Evolutionary conservation across 2,329 filamentous ascomycete species (phyloP).

Genomic region (Xylaria polymorpha): DNA sequence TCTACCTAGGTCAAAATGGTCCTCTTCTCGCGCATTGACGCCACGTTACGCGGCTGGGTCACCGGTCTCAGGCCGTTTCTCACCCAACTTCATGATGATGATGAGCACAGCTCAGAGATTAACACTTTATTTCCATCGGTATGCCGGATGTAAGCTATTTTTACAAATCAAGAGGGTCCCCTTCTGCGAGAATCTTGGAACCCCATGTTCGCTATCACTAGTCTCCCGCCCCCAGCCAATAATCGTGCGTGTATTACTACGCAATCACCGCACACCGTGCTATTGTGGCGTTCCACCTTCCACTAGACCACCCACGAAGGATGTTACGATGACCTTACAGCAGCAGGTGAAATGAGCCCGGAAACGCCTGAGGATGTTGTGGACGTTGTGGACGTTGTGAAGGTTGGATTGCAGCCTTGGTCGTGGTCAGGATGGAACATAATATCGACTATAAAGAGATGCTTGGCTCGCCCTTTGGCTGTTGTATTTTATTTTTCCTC

Average conservation of each 20-base stretch:
- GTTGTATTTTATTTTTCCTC: background rate
- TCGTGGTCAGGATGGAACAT: background rate
- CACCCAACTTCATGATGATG: background rate
- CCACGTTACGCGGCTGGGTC: background rate
- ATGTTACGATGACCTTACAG: background rate
- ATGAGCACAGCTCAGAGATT: background rate
- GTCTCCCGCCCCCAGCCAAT: conserved; percentile 7
- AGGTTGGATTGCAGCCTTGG: background rate
- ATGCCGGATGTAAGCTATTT: background rate
- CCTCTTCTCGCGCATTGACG: background rate
- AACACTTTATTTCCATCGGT: background rate
- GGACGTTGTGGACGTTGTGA: background rate
- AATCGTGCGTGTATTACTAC: background rate
- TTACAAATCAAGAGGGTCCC: background rate
- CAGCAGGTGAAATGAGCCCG: background rate
- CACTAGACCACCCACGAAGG: conserved; percentile 1
- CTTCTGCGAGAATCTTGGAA: background rate
- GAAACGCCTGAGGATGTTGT: background rate
- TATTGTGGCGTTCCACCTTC: conserved; percentile 16
- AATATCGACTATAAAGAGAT: conserved; percentile 13
- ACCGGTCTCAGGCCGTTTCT: background rate
- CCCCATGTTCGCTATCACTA: background rate
- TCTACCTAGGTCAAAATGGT: background rate
- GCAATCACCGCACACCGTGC: conserved; percentile 12
- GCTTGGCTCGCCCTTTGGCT: background rate